phyloP scores from a whole-genome alignment of 2,329 filamentous ascomycete species.

The Stemphylium lycopersici region DNA sequence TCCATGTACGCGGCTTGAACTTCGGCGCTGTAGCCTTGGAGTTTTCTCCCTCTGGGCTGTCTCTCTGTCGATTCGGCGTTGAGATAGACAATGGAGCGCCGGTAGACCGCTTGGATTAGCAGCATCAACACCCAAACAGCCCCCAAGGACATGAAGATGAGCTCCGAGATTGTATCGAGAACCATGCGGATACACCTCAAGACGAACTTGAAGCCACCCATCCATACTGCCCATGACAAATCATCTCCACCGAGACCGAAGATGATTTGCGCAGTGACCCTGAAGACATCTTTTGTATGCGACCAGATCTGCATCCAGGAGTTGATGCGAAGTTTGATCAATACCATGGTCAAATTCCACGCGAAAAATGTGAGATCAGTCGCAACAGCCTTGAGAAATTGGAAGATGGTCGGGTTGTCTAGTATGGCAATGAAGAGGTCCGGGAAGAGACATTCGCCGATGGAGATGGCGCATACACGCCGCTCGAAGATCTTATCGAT shows the following conservation, averaged over 20 bases:
- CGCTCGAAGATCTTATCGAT: conserved; percentile 6
- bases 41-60: not conserved
- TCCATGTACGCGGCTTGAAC: not conserved
- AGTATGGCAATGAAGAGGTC: not conserved
- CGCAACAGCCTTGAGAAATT: not conserved
- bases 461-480: not conserved
- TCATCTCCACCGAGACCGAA: not conserved
- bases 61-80: not conserved
- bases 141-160: not conserved
- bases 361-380: not conserved
- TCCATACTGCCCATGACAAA: not conserved
- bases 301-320: not conserved
- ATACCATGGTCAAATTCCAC: not conserved
- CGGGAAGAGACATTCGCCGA: conserved; percentile 9
- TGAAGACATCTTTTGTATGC: not conserved
- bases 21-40: not conserved
- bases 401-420: not conserved
- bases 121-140: not conserved
- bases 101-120: not conserved
- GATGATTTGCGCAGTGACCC: not conserved
- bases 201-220: not conserved
- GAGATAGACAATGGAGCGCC: not conserved
- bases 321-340: not conserved
- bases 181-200: not conserved
- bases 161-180: not conserved